phyloP scores from a whole-genome alignment of 139 green algal species.

The Chlamydomonas sp. region DNA sequence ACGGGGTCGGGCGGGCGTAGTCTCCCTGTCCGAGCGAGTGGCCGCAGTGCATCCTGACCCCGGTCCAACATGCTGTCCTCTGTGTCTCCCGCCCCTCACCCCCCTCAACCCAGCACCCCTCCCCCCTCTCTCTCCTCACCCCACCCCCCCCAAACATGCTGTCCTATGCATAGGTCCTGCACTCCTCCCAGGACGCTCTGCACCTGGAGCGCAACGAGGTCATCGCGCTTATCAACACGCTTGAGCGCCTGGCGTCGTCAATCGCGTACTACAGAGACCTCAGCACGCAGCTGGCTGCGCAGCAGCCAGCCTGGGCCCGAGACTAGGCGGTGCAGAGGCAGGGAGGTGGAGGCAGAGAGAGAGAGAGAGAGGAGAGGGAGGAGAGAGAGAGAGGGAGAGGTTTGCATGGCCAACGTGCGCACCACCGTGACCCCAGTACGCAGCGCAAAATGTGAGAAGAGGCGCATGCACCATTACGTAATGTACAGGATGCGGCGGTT shows the following conservation, averaged over 20 bases:
- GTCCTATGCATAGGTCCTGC: conserved; percentile 76
- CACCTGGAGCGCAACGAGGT: conserved; percentile 87
- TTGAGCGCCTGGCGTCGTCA: conserved; percentile 34
- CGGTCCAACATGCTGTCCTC: background rate
- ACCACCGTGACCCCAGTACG: too few species aligned
- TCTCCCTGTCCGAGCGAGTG: background rate
- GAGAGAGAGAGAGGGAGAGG: too few species aligned
- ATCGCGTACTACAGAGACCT: background rate
- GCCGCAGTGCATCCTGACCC: background rate
- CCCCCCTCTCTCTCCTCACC: too few species aligned
- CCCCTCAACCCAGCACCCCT: background rate
- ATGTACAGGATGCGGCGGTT: too few species aligned
- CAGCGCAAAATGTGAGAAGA: too few species aligned
- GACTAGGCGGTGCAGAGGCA: too few species aligned
- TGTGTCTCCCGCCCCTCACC: background rate
- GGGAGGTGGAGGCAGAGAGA: too few species aligned
- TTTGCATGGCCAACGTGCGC: too few species aligned
- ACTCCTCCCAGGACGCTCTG: conserved; percentile 37
- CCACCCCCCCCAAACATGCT: conserved; percentile 21
- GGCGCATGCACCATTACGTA: too few species aligned
- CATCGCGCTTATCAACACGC: conserved; percentile 88
- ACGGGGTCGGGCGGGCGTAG: too few species aligned
- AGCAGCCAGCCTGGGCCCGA: background rate
- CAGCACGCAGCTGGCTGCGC: background rate
- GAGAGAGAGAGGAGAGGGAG: too few species aligned